These are phyloP conservation scores for Marasmius fiardii DNA, from an alignment of 1,284 basidiomycete genomes.

Conservation along the genomic window DNA sequence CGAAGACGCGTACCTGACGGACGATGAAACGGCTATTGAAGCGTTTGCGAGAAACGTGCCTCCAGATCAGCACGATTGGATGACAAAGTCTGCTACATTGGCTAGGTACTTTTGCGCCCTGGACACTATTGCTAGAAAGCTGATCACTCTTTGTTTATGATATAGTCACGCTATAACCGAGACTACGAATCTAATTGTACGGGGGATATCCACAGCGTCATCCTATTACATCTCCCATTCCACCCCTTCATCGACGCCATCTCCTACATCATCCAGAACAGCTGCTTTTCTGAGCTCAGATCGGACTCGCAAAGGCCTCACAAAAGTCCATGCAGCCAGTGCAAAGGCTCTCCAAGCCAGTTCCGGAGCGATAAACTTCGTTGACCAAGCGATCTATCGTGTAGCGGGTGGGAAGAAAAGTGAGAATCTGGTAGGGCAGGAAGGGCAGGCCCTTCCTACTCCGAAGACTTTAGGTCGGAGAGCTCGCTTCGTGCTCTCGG, in stretches of 20 bases:
- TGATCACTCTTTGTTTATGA: neutral
- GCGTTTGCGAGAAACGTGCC: constrained; percentile 59
- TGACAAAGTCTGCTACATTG: constrained; percentile 65
- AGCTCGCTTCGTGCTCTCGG: constrained; percentile 59
- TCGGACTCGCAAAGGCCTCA: constrained; percentile 54
- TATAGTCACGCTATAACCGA: constrained; percentile 65
- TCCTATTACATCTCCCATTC: constrained; percentile 62
- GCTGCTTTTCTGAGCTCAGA: constrained; percentile 62
- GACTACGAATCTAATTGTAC: constrained; percentile 61
- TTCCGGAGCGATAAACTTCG: constrained; percentile 55
- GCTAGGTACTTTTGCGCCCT: constrained; percentile 51
- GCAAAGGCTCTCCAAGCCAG: constrained; percentile 68
- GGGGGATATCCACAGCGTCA: constrained; percentile 61
- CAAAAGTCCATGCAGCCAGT: constrained; percentile 59
- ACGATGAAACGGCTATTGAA: constrained; percentile 41
- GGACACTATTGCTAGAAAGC: neutral
- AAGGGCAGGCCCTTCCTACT: constrained; percentile 22
- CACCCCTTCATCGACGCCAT: constrained; percentile 40
- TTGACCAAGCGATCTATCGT: constrained; percentile 59
- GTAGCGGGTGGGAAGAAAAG: constrained; percentile 39
- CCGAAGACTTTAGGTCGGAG: constrained; percentile 31
- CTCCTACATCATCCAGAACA: constrained; percentile 48
- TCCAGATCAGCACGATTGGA: constrained; percentile 69
- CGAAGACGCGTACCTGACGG: constrained; percentile 33
- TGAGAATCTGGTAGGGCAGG: constrained; percentile 12